Conservation (phyloP, 2,329 filamentous ascomycete genomes). For the Venturia aucupariae region DNA sequence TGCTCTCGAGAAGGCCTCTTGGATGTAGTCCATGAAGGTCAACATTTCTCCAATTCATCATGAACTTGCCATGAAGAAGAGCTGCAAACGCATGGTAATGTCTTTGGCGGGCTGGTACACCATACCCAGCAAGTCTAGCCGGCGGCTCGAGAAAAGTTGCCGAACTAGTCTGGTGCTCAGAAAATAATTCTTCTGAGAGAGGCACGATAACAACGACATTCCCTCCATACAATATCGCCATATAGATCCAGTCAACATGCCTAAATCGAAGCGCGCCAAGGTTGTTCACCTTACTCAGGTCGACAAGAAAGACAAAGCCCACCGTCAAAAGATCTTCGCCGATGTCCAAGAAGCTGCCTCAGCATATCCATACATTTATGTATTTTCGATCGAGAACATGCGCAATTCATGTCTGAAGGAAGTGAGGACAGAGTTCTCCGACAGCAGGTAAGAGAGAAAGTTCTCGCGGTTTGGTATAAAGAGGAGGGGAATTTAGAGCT, state of each 20-base stretch:
- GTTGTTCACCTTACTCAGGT: slow-evolving; percentile 86
- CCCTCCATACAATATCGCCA: neutral
- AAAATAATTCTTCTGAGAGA: neutral
- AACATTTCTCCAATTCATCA: slow-evolving; percentile 50
- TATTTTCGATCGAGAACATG: slow-evolving; percentile 94
- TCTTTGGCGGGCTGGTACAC: neutral
- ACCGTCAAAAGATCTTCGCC: slow-evolving; percentile 76
- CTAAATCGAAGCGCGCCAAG: slow-evolving; percentile 89
- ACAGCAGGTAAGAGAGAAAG: slow-evolving; percentile 58
- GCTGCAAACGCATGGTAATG: neutral
- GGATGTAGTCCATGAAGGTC: slow-evolving; percentile 96
- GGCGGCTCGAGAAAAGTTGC: neutral
- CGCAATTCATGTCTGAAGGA: slow-evolving; percentile 93
- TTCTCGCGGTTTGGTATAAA: neutral
- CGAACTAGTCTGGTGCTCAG: neutral
- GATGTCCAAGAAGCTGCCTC: slow-evolving; percentile 79
- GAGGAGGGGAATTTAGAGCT: neutral
- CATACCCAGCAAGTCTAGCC: neutral
- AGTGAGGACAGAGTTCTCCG: slow-evolving; percentile 72
- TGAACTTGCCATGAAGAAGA: neutral
- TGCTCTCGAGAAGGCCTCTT: slow-evolving; percentile 77
- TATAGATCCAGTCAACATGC: slow-evolving; percentile 51
- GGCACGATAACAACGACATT: neutral
- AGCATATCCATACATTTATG: slow-evolving; percentile 82
- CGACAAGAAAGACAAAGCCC: slow-evolving; percentile 86